Base-by-base conservation (phyloP, 257 asterid species). In the Solanum pennellii region DNA sequence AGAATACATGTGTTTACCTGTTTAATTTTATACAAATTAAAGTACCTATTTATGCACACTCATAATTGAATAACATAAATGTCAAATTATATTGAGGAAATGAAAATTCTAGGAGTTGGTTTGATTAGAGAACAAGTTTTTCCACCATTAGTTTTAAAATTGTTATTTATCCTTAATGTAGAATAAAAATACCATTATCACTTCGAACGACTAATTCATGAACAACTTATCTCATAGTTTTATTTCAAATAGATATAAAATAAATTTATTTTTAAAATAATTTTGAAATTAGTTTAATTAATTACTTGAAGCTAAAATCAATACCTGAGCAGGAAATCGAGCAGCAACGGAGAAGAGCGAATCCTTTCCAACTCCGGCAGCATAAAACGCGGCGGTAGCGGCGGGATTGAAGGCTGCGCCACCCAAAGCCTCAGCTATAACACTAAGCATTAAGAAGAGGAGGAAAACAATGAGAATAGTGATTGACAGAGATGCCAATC, bases 351-450 rank as follows among this genome's bases (percentile, higher is more conserved):
- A 89, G 76, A 89, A 25, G 15, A 95, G 94, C 42, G 98, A 92
- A 76, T 91, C 89, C 2, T 90, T 75, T 33, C 95, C 95, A 86
- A 89, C 82, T 12, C 98, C 98, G 41, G 94, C 98, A 62, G 98
- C 98, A 39, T 93, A 91, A 65, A 96, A 94, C 65, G 99, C 95
- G 3, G 97, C 95, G 37, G 96, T 94, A 83, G 91, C 98, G 31
- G 98, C 94, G 76, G 98, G 98, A 69, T 95, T 96, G 87, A 96
- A 96, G 79, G 92, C 89, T 59, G 99, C 99, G 12, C 99, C 98
- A 76, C 98, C 98, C 33, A 96, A 56, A 16, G 91, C 89, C 90
- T 94, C 93, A 10, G 93, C 94, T 52, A 96, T 87, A 90, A 91
- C 87, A 29, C 98, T 95, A 44, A 96, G 94, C 2, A 94, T 44